Percentiles rank a stretch among this genome's conserved stretches.
Conservation (phyloP, 2,329 filamentous ascomycete genomes). For the Fusarium albosuccineum region DNA sequence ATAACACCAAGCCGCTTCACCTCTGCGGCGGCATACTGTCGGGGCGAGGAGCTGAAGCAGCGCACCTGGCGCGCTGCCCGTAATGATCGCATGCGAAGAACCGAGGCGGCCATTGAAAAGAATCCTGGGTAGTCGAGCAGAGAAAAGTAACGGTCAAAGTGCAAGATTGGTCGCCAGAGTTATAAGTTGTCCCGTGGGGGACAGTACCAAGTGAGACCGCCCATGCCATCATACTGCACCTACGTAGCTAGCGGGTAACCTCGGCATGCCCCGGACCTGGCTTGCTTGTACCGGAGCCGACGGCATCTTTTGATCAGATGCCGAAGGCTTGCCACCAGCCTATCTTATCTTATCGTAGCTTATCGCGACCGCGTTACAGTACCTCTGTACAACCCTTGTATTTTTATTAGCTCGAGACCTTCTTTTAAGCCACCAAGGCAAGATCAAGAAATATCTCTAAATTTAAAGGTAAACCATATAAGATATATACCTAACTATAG, state of each 20-base stretch:
- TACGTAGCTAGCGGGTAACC: slow-evolving; percentile 54
- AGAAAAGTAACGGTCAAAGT: slow-evolving; percentile 14
- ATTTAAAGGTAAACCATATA: too few species aligned
- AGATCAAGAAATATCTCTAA: too few species aligned
- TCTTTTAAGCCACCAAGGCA: too few species aligned
- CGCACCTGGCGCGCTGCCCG: slow-evolving; percentile 59
- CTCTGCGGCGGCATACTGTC: slow-evolving; percentile 70
- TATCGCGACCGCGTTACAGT: slow-evolving; percentile 25
- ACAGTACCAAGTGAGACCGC: slow-evolving; percentile 21
- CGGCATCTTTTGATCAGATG: slow-evolving; percentile 24
- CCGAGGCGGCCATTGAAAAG: slow-evolving; percentile 54
- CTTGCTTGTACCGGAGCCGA: slow-evolving; percentile 25
- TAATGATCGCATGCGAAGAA: slow-evolving; percentile 55
- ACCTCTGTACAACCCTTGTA: too few species aligned
- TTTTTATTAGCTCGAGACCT: too few species aligned
- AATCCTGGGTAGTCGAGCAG: background rate
- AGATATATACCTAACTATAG: too few species aligned
- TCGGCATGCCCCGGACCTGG: slow-evolving; percentile 52
- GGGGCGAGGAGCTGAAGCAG: slow-evolving; percentile 77
- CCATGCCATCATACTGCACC: slow-evolving; percentile 29
- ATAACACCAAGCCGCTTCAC: slow-evolving; percentile 92
- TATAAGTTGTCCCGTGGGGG: slow-evolving; percentile 32
- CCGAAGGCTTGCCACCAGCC: slow-evolving; percentile 26
- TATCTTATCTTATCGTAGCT: slow-evolving; percentile 33
- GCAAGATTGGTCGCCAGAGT: slow-evolving; percentile 17